Evolutionary conservation across 2,329 filamentous ascomycete genomes (phyloP).

Genomic region (Neonectria punicea): DNA sequence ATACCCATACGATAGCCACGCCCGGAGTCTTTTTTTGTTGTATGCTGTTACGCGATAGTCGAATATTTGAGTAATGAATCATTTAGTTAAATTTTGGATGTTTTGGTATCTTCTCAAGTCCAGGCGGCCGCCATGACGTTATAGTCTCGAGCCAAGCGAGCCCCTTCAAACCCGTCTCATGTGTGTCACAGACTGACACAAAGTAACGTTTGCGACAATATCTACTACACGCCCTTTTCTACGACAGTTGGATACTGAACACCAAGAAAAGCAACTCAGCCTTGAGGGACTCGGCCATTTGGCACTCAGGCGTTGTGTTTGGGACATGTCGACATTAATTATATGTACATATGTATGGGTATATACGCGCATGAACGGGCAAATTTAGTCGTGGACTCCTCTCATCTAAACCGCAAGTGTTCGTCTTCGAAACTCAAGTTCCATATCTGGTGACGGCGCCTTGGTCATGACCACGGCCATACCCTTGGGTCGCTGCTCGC

Average conservation of each 20-base stretch:
- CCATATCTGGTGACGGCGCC: slow-evolving; percentile 52
- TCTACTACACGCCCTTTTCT: background rate
- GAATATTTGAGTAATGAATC: slow-evolving; percentile 38
- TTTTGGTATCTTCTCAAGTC: background rate
- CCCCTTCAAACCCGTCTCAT: slow-evolving; percentile 1
- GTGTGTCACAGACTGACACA: background rate
- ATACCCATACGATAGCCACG: slow-evolving; percentile 43
- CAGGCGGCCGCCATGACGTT: too few relatives aligned
- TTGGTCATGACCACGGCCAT: slow-evolving; percentile 55
- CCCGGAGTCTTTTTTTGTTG: slow-evolving; percentile 37
- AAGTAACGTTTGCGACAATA: background rate
- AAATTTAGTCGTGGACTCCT: slow-evolving; percentile 7
- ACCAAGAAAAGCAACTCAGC: background rate
- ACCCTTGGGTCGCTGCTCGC: slow-evolving; percentile 51
- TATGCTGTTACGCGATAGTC: slow-evolving; percentile 36
- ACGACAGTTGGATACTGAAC: background rate
- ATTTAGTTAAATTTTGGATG: slow-evolving; percentile 18
- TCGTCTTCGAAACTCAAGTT: slow-evolving; percentile 54
- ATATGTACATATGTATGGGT: slow-evolving; percentile 27
- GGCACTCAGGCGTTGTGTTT: background rate
- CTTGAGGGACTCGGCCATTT: background rate
- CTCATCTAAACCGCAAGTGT: slow-evolving; percentile 34
- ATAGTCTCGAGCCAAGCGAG: background rate
- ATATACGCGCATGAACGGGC: slow-evolving; percentile 30
- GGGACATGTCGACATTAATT: background rate